Evolutionary conservation across 106 monocot species (phyloP), one percentile per base, ranked within the genome.

Genomic region (Dendrobium catenatum): DNA sequence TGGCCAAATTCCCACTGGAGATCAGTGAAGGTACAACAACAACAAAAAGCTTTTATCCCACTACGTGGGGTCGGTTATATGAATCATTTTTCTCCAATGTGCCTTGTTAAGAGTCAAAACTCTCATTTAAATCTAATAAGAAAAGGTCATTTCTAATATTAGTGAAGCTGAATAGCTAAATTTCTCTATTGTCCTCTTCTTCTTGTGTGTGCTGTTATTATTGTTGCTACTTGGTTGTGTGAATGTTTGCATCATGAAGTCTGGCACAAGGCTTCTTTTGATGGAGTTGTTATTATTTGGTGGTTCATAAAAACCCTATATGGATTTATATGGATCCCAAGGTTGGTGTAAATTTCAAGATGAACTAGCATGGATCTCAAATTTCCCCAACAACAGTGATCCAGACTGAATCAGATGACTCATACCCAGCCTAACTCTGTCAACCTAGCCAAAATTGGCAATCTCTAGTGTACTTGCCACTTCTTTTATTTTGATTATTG

Each of bases 1-100:
- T 95, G 95, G 95, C 75, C 90, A 44, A 95, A 89, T 85, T 95
- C 95, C 76, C 88, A 95, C 74, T 95, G 95, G 95, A 89, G 95
- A 82, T 95, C 95, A 72, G 95, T 93, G 49, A 95, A 95, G 90
- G 95, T 95, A 31, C 31, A 31, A 31, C 31, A 31, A 31, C 31
- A 31, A 31, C 31, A 31, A 31, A 31, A 31, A 31, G 31, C 31
- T 31, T 31, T 31, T 31, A 31, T 31, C 31, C 31, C 31, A 31
- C 31, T 31, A 31, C 31, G 31, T 31, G 31, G 31, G 31, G 31
- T 31, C 31, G 31, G 31, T 31, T 31, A 31, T 31, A 31, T 31
- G 31, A 31, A 31, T 31, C 31, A 0, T 31, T 31, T 31, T 31
- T 31, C 31, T 31, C 31, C 31, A 31, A 31, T 31, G 31, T 31